Conservation (phyloP, 139 green algal genomes). For the Chlorella sp. region DNA sequence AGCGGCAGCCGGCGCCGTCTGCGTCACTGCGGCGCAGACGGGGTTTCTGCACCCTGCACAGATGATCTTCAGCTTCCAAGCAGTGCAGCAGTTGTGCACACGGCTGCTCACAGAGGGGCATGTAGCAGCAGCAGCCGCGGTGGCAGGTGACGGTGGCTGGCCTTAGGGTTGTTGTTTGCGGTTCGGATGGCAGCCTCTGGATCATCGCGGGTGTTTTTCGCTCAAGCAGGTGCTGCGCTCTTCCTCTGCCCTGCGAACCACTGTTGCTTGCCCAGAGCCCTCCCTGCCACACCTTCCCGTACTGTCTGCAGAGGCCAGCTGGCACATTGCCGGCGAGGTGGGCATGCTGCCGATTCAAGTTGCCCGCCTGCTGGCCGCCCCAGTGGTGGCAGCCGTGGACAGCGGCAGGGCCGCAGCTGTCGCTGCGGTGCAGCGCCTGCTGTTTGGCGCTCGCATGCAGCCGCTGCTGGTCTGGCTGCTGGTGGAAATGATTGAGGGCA, state of each 20-base stretch:
- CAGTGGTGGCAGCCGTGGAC: slow-evolving; percentile 6
- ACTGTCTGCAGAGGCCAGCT: slow-evolving; percentile 13
- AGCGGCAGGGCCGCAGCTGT: background rate
- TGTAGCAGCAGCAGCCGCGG: background rate
- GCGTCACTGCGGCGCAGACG: background rate
- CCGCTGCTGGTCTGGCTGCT: slow-evolving; percentile 26
- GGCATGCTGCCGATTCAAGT: background rate
- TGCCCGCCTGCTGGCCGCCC: background rate
- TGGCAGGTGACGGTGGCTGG: background rate
- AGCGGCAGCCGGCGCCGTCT: background rate
- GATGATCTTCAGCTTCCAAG: no score
- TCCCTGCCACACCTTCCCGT: background rate
- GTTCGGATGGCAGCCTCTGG: no score
- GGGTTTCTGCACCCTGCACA: background rate
- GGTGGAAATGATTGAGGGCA: background rate
- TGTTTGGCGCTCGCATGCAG: background rate
- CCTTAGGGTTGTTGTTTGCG: background rate
- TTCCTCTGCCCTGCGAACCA: no score
- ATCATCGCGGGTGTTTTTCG: no score
- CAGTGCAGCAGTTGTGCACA: background rate
- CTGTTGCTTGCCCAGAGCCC: background rate
- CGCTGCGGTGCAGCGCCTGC: background rate
- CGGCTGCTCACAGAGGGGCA: background rate
- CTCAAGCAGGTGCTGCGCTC: no score
- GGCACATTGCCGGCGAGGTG: background rate